Percentiles rank a stretch among this genome's conserved stretches.
Evolutionary conservation across 495 filamentous ascomycete genomes (phyloP).

Genomic region (Wilcoxina mikolae): DNA sequence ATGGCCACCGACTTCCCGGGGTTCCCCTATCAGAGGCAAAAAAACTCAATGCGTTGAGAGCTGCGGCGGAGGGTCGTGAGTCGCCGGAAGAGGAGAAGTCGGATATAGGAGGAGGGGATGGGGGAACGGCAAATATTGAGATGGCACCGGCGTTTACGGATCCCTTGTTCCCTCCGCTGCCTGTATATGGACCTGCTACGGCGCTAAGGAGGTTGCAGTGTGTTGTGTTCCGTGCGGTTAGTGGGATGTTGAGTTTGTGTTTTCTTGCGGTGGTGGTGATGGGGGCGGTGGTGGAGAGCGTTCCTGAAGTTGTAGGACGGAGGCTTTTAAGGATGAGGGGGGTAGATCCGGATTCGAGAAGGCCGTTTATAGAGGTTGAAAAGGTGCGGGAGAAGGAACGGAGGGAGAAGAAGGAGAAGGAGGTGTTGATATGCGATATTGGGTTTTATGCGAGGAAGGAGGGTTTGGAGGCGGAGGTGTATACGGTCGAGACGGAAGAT

Average conservation of each 20-base stretch:
- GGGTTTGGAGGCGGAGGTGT: constrained; percentile 71
- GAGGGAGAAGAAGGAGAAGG: constrained; percentile 37
- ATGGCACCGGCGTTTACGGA: constrained; percentile 51
- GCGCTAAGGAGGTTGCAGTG: constrained; percentile 48
- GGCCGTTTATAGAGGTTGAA: constrained; percentile 62
- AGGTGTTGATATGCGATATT: constrained; percentile 63
- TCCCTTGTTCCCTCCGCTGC: constrained; percentile 77
- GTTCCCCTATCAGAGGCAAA: constrained; percentile 51
- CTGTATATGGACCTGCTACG: constrained; percentile 65
- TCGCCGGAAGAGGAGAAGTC: neutral
- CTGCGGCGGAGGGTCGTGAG: neutral
- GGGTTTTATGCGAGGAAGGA: constrained; percentile 79
- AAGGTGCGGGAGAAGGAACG: constrained; percentile 33
- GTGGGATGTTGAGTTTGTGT: constrained; percentile 57
- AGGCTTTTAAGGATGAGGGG: constrained; percentile 35
- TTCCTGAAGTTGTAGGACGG: constrained; percentile 38
- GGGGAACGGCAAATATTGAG: constrained; percentile 6
- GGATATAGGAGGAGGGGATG: neutral
- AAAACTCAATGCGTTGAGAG: constrained; percentile 47
- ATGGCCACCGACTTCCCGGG: constrained; percentile 48
- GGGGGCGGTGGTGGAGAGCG: constrained; percentile 50
- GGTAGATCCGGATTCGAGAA: constrained; percentile 40
- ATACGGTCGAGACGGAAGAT: constrained; percentile 82
- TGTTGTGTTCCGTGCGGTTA: constrained; percentile 43
- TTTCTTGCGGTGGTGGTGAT: constrained; percentile 65